Evolutionary conservation across 805 yeast species (phyloP).

Genomic region (Spathaspora sp.): DNA sequence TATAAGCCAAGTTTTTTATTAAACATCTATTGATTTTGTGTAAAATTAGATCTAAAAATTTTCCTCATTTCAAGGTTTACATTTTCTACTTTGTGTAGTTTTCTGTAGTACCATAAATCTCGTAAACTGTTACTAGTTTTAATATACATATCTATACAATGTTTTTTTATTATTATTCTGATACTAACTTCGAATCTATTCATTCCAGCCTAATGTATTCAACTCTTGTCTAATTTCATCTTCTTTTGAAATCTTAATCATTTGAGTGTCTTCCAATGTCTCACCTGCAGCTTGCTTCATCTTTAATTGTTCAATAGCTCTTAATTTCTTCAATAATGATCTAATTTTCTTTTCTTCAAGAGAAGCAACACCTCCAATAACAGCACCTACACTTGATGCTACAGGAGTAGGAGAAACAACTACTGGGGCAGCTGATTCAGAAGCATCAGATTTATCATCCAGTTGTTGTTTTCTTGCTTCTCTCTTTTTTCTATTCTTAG

Average conservation of each 20-base stretch:
- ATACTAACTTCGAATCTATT: constrained; percentile 14
- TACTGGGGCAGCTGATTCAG: constrained; percentile 9
- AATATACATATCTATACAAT: background rate
- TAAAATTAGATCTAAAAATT: background rate
- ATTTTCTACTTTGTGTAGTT: background rate
- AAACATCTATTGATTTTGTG: background rate
- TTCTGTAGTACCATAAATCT: too few species aligned
- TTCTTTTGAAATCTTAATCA: constrained; percentile 85
- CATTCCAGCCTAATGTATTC: constrained; percentile 64
- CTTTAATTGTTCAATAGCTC: constrained; percentile 92
- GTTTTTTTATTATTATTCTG: background rate
- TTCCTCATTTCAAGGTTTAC: background rate
- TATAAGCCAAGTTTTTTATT: background rate
- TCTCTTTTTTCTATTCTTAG: constrained; percentile 74
- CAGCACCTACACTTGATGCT: constrained; percentile 11
- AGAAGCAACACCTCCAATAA: constrained; percentile 60
- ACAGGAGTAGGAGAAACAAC: constrained; percentile 11
- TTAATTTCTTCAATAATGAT: constrained; percentile 82
- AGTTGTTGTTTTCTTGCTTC: constrained; percentile 46
- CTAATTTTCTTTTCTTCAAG: constrained; percentile 92
- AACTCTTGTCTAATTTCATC: constrained; percentile 74
- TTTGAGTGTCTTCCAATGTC: constrained; percentile 87
- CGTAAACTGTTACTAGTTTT: background rate
- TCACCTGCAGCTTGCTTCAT: constrained; percentile 82
- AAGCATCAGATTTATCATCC: background rate